These are phyloP conservation scores for Tolypocladium pustulatum DNA, from an alignment of 2,329 filamentous ascomycete species.

Conservation along the genomic window DNA sequence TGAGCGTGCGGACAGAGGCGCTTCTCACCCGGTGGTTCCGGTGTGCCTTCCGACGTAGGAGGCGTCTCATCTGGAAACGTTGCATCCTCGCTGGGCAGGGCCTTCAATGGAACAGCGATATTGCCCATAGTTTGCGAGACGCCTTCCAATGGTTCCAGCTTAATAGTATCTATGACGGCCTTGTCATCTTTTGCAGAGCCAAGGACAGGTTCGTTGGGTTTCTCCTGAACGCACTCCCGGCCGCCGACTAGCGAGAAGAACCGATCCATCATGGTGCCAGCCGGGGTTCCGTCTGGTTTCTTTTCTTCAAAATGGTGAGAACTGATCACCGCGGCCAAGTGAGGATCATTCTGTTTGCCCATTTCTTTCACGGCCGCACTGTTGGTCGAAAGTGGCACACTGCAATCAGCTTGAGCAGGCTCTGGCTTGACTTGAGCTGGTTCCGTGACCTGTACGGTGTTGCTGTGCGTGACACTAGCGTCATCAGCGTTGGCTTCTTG, in stretches of 20 bases:
- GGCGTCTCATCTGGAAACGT: neutral
- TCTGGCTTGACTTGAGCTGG: neutral
- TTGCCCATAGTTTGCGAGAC: no score
- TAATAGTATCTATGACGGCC: neutral
- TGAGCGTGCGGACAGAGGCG: neutral
- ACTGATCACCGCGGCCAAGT: no score
- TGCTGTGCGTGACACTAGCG: neutral
- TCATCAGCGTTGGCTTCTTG: neutral
- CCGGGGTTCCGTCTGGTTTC: neutral
- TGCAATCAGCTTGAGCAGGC: neutral
- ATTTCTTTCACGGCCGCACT: neutral
- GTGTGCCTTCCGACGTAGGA: neutral
- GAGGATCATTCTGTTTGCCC: no score
- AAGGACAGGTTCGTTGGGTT: neutral
- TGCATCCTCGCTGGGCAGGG: no score
- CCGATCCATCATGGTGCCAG: slow-evolving; percentile 7
- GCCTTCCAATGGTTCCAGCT: neutral
- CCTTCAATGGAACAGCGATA: neutral
- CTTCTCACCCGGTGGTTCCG: neutral
- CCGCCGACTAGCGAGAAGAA: slow-evolving; percentile 8
- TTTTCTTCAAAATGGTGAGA: neutral
- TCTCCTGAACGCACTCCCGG: neutral
- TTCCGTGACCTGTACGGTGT: no score
- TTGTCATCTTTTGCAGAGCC: neutral
- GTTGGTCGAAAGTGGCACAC: neutral